Percentiles rank a stretch among this genome's conserved stretches.
Evolutionary conservation across 192 early-diverging fungal species (phyloP).

Genomic region (Coemansia sp.): DNA sequence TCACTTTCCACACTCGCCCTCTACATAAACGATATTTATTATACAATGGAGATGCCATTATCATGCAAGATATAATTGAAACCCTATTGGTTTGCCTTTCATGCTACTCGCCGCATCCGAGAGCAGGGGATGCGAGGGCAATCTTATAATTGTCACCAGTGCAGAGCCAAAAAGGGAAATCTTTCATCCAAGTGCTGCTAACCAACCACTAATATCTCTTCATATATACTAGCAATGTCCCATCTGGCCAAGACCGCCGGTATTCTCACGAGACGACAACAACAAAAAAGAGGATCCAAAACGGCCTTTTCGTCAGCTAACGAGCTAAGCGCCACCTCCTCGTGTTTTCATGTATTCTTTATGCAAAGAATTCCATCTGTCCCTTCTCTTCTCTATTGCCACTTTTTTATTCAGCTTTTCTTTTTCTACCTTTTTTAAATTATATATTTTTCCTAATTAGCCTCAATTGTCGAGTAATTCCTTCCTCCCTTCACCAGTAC

Average conservation of each 20-base stretch:
- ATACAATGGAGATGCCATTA: neutral
- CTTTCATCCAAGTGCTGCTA: no score
- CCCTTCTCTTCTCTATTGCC: neutral
- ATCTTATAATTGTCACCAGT: neutral
- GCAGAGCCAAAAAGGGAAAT: no score
- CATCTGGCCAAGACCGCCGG: no score
- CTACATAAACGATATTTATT: neutral
- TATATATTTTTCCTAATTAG: neutral
- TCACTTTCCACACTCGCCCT: neutral
- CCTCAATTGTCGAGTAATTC: neutral
- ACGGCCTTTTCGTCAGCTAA: no score
- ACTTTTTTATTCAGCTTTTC: neutral
- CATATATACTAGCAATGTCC: no score
- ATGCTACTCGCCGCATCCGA: neutral
- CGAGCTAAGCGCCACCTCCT: no score
- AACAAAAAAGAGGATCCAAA: no score
- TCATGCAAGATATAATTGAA: neutral
- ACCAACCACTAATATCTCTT: no score
- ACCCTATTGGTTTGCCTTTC: neutral
- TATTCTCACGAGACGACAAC: neutral
- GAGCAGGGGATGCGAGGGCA: neutral
- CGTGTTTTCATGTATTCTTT: neutral
- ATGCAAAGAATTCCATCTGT: neutral
- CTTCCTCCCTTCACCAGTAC: neutral
- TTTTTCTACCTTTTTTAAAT: neutral